Evolutionary conservation across 2,329 filamentous ascomycete species (phyloP).

Genomic region (Penicillium janthinellum): DNA sequence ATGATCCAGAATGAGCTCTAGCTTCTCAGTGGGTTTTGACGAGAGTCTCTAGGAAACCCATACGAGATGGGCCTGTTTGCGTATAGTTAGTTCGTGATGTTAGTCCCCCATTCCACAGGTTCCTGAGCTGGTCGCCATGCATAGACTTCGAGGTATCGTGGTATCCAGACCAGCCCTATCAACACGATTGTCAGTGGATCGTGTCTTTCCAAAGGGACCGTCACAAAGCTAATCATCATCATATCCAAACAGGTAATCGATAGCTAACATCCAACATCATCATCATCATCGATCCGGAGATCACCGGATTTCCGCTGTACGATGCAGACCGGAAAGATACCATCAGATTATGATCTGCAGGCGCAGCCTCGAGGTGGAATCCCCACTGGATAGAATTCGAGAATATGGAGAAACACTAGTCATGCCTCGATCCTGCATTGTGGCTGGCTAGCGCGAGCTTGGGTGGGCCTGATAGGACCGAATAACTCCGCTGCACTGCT

Average conservation of each 20-base stretch:
- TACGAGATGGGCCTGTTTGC: not conserved
- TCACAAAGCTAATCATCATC: not conserved
- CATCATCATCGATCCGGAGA: conserved; percentile 12
- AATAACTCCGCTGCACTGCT: conserved; percentile 11
- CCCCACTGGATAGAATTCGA: conserved; percentile 2
- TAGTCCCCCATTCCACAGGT: not conserved
- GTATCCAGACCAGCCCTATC: not conserved
- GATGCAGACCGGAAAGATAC: not conserved
- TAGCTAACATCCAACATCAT: not conserved
- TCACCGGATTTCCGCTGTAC: conserved; percentile 10
- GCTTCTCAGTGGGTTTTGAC: conserved; percentile 3
- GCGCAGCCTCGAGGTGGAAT: conserved; percentile 2
- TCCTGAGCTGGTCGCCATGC: not conserved
- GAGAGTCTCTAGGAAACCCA: not conserved
- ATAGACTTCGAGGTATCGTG: not conserved
- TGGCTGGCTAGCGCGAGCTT: conserved; percentile 22
- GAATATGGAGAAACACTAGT: not conserved
- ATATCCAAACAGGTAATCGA: conserved; percentile 3
- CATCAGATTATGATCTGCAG: conserved; percentile 22
- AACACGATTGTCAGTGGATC: not conserved
- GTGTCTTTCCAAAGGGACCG: not conserved
- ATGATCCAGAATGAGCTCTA: conserved; percentile 1
- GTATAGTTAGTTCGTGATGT: not conserved
- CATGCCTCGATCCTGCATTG: conserved; percentile 2
- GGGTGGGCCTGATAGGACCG: conserved; percentile 12